Conservation (phyloP, 179 eudicot species). For the Beta corolliflora region DNA sequence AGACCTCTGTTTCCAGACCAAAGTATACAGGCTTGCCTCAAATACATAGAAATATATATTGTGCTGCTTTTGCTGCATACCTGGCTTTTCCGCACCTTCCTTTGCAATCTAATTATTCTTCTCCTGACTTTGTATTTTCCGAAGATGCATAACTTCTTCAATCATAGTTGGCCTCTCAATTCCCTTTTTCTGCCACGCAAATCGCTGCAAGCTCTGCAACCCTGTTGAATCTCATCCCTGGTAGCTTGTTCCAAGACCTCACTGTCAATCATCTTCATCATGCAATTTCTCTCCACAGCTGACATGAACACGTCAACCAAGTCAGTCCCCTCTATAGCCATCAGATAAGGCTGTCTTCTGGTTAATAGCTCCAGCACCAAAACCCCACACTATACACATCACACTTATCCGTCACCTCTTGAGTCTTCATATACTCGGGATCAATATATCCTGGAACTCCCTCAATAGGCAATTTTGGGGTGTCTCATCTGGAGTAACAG, state of each 20-base stretch:
- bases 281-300: conserved; percentile 1
- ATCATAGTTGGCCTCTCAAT: conserved; percentile 22
- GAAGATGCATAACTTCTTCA: conserved; percentile 19
- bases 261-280: conserved; percentile 10
- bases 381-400: conserved; percentile 38
- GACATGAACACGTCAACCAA: conserved; percentile 29
- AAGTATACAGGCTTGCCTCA: no score
- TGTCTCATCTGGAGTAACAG: conserved; percentile 20
- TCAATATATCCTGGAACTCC: conserved; percentile 26
- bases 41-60: no score
- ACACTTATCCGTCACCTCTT: conserved; percentile 31
- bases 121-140: not conserved
- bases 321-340: conserved; percentile 14
- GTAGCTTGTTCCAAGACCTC: not conserved
- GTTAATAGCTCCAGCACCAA: conserved; percentile 29
- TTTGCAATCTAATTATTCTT: no score
- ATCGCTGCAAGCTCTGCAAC: conserved; percentile 15
- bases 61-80: no score
- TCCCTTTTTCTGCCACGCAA: conserved; percentile 23
- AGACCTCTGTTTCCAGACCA: no score
- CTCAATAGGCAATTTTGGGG: conserved; percentile 18
- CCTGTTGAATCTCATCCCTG: conserved; percentile 11
- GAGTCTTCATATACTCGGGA: conserved; percentile 27
- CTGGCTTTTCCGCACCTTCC: no score
- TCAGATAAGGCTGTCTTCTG: conserved; percentile 15